Base-by-base conservation (phyloP, 495 filamentous ascomycete genomes). In the Hypoxylon fuscum region DNA sequence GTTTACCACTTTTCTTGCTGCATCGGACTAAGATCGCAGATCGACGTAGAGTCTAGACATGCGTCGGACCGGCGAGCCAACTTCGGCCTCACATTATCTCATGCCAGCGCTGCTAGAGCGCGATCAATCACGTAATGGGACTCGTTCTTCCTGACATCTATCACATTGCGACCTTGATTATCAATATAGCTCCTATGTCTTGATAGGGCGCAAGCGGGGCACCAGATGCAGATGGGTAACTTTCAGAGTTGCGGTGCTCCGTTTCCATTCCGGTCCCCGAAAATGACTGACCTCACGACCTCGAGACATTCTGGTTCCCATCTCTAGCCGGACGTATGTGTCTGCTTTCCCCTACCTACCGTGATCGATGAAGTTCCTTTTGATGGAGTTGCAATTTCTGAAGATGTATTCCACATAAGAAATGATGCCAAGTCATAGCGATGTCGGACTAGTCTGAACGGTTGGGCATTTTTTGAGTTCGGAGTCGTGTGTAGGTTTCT, bases 261-360 rank as follows among this genome's bases (percentile, higher is more conserved):
- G 54, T 45, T 64, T 37, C 54, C 54, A 47, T 64, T 52, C 53
- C 54, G 34, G 60, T 58, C 47, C 35, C 41, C 47, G 53, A n/a
- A n/a, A n/a, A n/a, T n/a, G n/a, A 44, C 20, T 62, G 59, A 49
- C 38, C 20, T 32, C 25, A 35, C 32, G 50, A 49, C 14, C 32
- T 49, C 44, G 51, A 37, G 25, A 23, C 10, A 27, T 45, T 27
- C n/a, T 57, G 44, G n/a, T 27, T 37, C 29, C 12, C 38, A 11
- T 44, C 22, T 14, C 44, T 20, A 11, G 55, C 48, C 59, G 59
- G 49, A 43, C 49, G 20, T 37, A 34, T 17, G 18, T 41, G 20
- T 34, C 9, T 42, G 42, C 29, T 20, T 37, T 29, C n/a, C 15
- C 17, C 2, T 54, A 27, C 25, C 41, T 61, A 43, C 14, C 25